Conservation (phyloP, 2,329 filamentous ascomycete genomes). For the Fusarium torreyae region DNA sequence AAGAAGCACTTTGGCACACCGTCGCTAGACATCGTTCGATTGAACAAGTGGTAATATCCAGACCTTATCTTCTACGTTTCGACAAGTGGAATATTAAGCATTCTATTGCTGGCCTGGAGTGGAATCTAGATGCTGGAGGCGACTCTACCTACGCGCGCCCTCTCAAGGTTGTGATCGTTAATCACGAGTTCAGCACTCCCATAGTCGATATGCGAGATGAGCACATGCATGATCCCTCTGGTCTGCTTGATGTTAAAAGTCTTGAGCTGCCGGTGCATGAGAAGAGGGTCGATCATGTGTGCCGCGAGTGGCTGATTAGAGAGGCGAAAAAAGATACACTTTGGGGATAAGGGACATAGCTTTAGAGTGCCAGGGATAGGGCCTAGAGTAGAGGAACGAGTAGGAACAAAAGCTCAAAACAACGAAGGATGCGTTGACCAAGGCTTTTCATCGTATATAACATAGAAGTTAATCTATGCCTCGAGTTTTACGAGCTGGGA, state of each 20-base stretch:
- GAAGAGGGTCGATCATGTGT: constrained; percentile 28
- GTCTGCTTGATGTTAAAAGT: constrained; percentile 12
- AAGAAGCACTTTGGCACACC: constrained; percentile 32
- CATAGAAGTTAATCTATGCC: background rate
- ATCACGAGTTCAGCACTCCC: constrained; percentile 32
- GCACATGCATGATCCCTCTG: constrained; percentile 11
- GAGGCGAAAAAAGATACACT: constrained; percentile 24
- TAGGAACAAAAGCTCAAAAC: too few relatives aligned
- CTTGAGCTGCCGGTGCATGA: constrained; percentile 20
- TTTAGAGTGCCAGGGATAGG: too few relatives aligned
- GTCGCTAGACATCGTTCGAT: constrained; percentile 20
- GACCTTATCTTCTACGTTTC: constrained; percentile 21
- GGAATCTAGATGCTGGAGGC: constrained; percentile 27
- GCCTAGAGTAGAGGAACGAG: too few relatives aligned
- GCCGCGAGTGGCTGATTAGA: constrained; percentile 33
- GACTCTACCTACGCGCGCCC: constrained; percentile 34
- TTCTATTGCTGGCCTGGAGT: constrained; percentile 17
- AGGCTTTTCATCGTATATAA: background rate
- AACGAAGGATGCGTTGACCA: too few relatives aligned
- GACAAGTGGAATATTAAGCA: constrained; percentile 37
- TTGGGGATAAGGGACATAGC: background rate
- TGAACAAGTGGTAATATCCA: constrained; percentile 17
- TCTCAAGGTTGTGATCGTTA: constrained; percentile 26
- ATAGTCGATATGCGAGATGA: constrained; percentile 12
- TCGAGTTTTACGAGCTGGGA: constrained; percentile 12